Base-by-base conservation (phyloP, 805 yeast genomes). In the Wickerhamomyces chambardii region DNA sequence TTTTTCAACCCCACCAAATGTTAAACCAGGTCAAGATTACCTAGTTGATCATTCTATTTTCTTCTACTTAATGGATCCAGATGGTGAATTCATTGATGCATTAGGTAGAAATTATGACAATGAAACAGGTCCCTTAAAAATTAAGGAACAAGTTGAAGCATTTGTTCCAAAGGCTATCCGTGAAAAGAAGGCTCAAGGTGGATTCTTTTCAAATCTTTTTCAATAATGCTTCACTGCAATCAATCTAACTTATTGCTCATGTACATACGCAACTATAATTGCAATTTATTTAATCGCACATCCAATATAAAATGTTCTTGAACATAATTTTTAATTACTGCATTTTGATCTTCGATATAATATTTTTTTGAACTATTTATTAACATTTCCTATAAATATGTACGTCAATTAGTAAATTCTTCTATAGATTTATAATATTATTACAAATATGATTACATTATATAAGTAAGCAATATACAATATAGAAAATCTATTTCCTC, bases 61-160 rank as follows among this genome's bases (percentile, higher is more conserved):
- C 74, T 90, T 90, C 62, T 92, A 92, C 53, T 65, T 92, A 49
- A 90, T 92, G 97, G 97, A 92, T 56, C 89, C 95, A n/a, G 96
- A 92, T 55, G 98, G 97, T 32, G 77, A 85, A 53, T 92, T 86
- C 53, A 83, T 90, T 33, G 96, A 90, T 56, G 97, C 92, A 6
- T 66, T 90, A 46, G 98, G 98, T 36, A 78, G 95, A 58, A 90
- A 90, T 51, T 84, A 79, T 46, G 84, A 79, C 38, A 89, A 87
- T 18, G 69, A 66, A 16, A 78, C 79, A 41, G 95, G 94, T 19
- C 79, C 78, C 14, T 75, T 70, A 29, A 84, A 84, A 59, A 84
- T 92, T 44, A 70, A 71, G 46, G 76, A 76, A 40, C 89, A 85
- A 47, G 70, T 86, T 30, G 78, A 73, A 42, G 81, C 83, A 2